Evolutionary conservation across 305 asterid species (phyloP).

Genomic region (Andrographis paniculata): DNA sequence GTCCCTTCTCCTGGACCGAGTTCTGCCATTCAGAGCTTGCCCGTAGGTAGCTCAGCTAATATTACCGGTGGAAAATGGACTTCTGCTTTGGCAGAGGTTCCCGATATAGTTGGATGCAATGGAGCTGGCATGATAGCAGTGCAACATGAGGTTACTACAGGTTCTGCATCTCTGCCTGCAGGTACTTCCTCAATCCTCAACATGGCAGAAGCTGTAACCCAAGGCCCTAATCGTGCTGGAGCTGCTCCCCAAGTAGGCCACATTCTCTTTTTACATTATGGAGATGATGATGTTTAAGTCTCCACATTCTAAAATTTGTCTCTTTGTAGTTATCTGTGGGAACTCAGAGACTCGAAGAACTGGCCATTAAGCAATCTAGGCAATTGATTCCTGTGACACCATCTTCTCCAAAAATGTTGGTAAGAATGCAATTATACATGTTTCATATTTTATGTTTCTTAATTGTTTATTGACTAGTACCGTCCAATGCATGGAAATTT

Average conservation of each 20-base stretch:
- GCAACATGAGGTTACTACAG: slow-evolving; percentile 23
- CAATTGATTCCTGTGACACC: slow-evolving; percentile 61
- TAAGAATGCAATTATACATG: slow-evolving; percentile 18
- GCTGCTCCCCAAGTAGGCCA: slow-evolving; percentile 43
- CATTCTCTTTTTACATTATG: not conserved
- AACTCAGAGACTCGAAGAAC: slow-evolving; percentile 54
- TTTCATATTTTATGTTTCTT: not conserved
- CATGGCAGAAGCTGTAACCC: slow-evolving; percentile 66
- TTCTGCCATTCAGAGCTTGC: slow-evolving; percentile 35
- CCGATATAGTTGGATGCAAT: slow-evolving; percentile 20
- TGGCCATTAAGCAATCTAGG: slow-evolving; percentile 56
- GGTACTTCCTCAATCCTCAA: slow-evolving; percentile 36
- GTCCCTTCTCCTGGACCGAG: slow-evolving; percentile 51
- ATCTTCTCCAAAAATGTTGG: slow-evolving; percentile 42
- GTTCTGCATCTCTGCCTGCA: slow-evolving; percentile 18
- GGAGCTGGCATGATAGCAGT: slow-evolving; percentile 23
- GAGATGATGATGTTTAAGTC: slow-evolving; percentile 5
- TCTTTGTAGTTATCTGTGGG: slow-evolving; percentile 34
- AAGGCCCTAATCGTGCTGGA: slow-evolving; percentile 38
- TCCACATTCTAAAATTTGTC: slow-evolving; percentile 12
- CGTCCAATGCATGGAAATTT: too few species aligned
- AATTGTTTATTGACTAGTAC: not conserved
- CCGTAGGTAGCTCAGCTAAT: slow-evolving; percentile 28
- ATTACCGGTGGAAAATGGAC: slow-evolving; percentile 48
- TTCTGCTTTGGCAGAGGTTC: slow-evolving; percentile 55